Evolutionary conservation across 2,329 filamentous ascomycete species (phyloP), one percentile per base, ranked within the genome.

Genomic region (Fusarium bulbicola): DNA sequence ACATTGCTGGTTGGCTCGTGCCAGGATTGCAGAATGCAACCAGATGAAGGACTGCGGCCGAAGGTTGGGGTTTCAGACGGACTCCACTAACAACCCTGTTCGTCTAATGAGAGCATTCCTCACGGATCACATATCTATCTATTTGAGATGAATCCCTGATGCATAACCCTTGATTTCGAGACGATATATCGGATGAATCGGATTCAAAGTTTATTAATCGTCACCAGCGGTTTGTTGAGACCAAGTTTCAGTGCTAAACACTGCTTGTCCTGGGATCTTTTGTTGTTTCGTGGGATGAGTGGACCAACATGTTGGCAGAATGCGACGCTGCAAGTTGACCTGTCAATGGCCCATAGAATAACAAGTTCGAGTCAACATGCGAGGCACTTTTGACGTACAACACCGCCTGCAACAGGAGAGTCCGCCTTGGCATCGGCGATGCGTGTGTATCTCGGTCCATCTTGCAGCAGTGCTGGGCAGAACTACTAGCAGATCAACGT

Each of bases 11-110:
- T 52, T 59, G 57, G 57, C 34, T 59, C 34, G 45, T 59, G 5
- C 57, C 21, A 59, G 45, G 57, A 59, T 24, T 49, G 32, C 12
- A 21, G 15, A 14, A 50, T 26, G 42, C 24, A 50, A 37, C 14
- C 12, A 59, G 34, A 59, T 53, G 57, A 59, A 59, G 57, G 57
- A 59, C 34, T 59, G 45, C 26, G 57, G 57, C 45, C 53, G 57
- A 59, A 13, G 24, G 4, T 32, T 52, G 57, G 45, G 45, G 34
- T 40, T 52, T 53, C 43, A 36, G 34, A 59, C 34, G 20, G 40
- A 52, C 57, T 40, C 57, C 57, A 59, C 43, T 12, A 32, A 21
- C 9, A 52, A 40, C 34, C 43, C 26, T 59, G 32, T 21, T 37
- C 26, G 18, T 40, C 34, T 53, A 24, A 52, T 24, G 7, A 21